These are phyloP conservation scores for Mycena kentingensis DNA, from an alignment of 768 basidiomycete species.

Conservation along the genomic window DNA sequence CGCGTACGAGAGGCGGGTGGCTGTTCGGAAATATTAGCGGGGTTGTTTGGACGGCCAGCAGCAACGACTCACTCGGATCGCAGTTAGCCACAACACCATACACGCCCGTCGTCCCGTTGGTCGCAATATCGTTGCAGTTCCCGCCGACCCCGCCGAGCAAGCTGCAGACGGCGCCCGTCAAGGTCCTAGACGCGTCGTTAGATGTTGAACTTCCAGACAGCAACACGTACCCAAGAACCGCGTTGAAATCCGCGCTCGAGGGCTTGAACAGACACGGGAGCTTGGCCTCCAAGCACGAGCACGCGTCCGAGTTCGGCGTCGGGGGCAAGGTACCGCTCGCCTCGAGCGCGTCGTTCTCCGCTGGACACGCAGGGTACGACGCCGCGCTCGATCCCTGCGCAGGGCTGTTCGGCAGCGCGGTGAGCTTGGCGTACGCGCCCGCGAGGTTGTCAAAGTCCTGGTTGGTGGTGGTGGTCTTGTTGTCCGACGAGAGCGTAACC, in stretches of 20 bases:
- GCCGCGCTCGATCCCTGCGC: slow-evolving; percentile 40
- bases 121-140: slow-evolving; percentile 69
- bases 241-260: slow-evolving; percentile 57
- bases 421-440: slow-evolving; percentile 58
- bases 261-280: slow-evolving; percentile 78
- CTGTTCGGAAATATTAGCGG: neutral
- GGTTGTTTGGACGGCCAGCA: neutral
- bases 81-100: slow-evolving; percentile 81
- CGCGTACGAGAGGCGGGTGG: slow-evolving; percentile 17
- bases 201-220: no score
- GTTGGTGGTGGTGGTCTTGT: slow-evolving; percentile 63
- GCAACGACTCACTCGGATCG: slow-evolving; percentile 63
- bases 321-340: slow-evolving; percentile 75
- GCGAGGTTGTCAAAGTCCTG: slow-evolving; percentile 70
- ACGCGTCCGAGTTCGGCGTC: slow-evolving; percentile 82
- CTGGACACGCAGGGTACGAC: slow-evolving; percentile 68
- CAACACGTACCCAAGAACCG: slow-evolving; percentile 66
- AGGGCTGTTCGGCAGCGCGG: slow-evolving; percentile 62
- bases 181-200: no score
- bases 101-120: slow-evolving; percentile 69
- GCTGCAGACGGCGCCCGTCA: slow-evolving; percentile 75
- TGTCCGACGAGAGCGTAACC: slow-evolving; percentile 71
- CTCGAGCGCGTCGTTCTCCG: slow-evolving; percentile 56
- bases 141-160: slow-evolving; percentile 62
- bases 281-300: slow-evolving; percentile 67